Percentiles rank a stretch among this genome's conserved stretches.
Conservation (phyloP, 805 yeast genomes). For the Ogataea ramenticola region DNA sequence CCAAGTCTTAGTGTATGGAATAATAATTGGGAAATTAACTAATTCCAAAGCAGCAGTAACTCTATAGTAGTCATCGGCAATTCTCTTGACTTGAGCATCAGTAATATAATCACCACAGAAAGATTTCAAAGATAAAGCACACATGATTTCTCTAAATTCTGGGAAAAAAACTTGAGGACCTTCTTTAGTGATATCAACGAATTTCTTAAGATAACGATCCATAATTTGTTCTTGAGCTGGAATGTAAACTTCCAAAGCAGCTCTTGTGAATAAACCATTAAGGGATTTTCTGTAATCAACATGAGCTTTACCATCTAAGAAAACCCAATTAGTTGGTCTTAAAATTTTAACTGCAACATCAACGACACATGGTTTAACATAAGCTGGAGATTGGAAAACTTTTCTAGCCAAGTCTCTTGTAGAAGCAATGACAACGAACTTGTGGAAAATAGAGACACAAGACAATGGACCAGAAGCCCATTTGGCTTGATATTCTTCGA, state of each 20-base stretch:
- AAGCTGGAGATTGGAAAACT: slow-evolving; percentile 74
- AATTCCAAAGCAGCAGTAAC: slow-evolving; percentile 95
- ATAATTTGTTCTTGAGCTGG: slow-evolving; percentile 81
- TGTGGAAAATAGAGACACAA: slow-evolving; percentile 97
- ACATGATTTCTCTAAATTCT: slow-evolving; percentile 91
- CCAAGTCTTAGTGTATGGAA: slow-evolving; percentile 97
- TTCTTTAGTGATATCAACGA: slow-evolving; percentile 45
- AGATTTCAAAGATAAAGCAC: slow-evolving; percentile 87
- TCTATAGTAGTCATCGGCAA: slow-evolving; percentile 87
- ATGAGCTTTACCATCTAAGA: slow-evolving; percentile 92
- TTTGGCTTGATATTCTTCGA: slow-evolving; percentile 85
- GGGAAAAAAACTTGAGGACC: slow-evolving; percentile 79
- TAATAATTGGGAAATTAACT: slow-evolving; percentile 93
- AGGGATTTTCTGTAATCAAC: slow-evolving; percentile 86
- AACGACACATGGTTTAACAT: slow-evolving; percentile 95
- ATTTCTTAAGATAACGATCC: slow-evolving; percentile 71
- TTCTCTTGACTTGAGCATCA: slow-evolving; percentile 77
- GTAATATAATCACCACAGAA: slow-evolving; percentile 95
- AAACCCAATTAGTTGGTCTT: slow-evolving; percentile 97
- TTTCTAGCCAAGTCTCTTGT: slow-evolving; percentile 84
- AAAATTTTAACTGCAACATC: slow-evolving; percentile 93
- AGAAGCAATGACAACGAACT: slow-evolving; percentile 92
- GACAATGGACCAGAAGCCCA: slow-evolving; percentile 94
- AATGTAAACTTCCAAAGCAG: slow-evolving; percentile 76
- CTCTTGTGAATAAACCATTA: slow-evolving; percentile 81